These are phyloP conservation scores for Aspergillus haitiensis DNA, from an alignment of 495 filamentous ascomycete species.

Conservation along the genomic window DNA sequence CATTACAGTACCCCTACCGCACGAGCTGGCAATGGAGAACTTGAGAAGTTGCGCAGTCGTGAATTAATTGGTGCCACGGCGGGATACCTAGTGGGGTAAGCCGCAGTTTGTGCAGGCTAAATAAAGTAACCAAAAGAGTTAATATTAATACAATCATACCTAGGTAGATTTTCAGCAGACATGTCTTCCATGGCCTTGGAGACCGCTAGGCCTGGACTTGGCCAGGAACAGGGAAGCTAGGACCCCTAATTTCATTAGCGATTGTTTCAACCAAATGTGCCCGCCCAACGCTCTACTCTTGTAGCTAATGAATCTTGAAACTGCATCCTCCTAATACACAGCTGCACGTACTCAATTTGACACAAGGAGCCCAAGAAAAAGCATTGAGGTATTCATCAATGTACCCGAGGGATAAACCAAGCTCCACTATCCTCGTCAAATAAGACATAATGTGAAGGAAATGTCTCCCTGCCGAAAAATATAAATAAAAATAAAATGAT, in stretches of 20 bases:
- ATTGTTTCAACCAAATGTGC: conserved; percentile 3
- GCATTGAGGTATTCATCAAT: conserved; percentile 5
- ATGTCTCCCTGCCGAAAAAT: neutral
- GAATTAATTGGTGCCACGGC: neutral
- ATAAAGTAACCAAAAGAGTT: conserved; percentile 2
- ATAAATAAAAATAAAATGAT: too few species aligned
- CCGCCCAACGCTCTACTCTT: neutral
- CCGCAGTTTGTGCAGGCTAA: conserved; percentile 11
- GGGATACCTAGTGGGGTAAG: conserved; percentile 23
- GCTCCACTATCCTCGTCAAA: conserved; percentile 10
- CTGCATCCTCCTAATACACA: neutral
- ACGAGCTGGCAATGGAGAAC: neutral
- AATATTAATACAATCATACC: neutral
- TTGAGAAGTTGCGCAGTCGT: neutral
- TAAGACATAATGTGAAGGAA: neutral
- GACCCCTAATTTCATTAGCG: conserved; percentile 13
- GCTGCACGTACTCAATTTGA: conserved; percentile 11
- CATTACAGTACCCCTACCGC: neutral
- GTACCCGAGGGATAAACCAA: neutral
- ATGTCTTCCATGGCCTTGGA: neutral
- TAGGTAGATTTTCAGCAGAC: neutral
- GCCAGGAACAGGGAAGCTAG: conserved; percentile 15
- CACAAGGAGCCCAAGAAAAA: conserved; percentile 12
- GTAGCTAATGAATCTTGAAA: conserved; percentile 5
- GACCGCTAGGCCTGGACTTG: conserved; percentile 11